A percentile compares a stretch with the other conserved stretches of the same genome.
These are phyloP conservation scores for Suillus weaverae DNA, from an alignment of 768 basidiomycete species.

Conservation along the genomic window DNA sequence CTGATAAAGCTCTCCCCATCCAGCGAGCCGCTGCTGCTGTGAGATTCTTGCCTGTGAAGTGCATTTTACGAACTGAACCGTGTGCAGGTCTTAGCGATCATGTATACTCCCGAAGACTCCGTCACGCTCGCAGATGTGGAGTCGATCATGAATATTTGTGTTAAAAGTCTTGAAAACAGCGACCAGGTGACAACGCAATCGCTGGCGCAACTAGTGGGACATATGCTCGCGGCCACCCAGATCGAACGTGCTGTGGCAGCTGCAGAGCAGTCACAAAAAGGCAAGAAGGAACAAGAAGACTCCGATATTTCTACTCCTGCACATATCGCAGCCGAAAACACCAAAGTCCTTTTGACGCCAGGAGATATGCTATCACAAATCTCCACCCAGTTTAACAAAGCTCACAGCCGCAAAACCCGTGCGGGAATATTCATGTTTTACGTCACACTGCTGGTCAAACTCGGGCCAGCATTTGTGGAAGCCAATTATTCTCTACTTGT, in stretches of 20 bases:
- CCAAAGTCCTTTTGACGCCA: slow-evolving; percentile 69
- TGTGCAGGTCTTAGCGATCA: slow-evolving; percentile 49
- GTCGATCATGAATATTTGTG: slow-evolving; percentile 59
- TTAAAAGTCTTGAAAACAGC: slow-evolving; percentile 75
- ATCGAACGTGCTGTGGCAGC: slow-evolving; percentile 51
- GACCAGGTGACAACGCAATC: slow-evolving; percentile 84
- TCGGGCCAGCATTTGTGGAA: slow-evolving; percentile 82
- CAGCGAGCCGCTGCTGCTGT: slow-evolving; percentile 86
- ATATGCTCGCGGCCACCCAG: slow-evolving; percentile 84
- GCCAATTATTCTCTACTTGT: slow-evolving; percentile 78
- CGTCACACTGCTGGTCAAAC: slow-evolving; percentile 66
- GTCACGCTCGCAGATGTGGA: slow-evolving; percentile 76
- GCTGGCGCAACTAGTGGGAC: slow-evolving; percentile 78
- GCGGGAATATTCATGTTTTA: slow-evolving; percentile 92
- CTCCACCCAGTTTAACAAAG: slow-evolving; percentile 79
- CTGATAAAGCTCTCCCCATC: slow-evolving; percentile 82
- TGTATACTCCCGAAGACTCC: slow-evolving; percentile 58
- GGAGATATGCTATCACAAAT: slow-evolving; percentile 82
- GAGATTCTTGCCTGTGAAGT: slow-evolving; percentile 15
- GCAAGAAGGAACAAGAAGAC: slow-evolving; percentile 61
- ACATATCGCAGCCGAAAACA: slow-evolving; percentile 48
- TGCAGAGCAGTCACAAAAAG: slow-evolving; percentile 53
- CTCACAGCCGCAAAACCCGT: slow-evolving; percentile 66
- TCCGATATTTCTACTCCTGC: slow-evolving; percentile 54
- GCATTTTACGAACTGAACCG: slow-evolving; percentile 17